A percentile compares a stretch with the other conserved stretches of the same genome.
phyloP scores from a whole-genome alignment of 140 eudicot species.

The Oenanthe javanica region DNA sequence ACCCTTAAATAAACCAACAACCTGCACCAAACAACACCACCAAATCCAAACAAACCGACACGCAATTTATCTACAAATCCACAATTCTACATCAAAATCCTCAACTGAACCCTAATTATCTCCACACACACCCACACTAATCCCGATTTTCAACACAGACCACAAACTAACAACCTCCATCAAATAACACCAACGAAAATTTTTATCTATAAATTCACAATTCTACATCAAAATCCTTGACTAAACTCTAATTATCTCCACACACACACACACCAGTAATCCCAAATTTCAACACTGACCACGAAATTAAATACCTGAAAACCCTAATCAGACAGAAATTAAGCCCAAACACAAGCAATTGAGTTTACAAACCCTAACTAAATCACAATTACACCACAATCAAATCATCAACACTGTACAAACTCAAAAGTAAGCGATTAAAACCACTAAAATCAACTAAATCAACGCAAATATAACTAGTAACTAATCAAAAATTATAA shows the following conservation, averaged over 20 bases:
- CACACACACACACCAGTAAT: constrained; percentile 12
- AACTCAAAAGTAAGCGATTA: background rate
- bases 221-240: background rate
- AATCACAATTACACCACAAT: background rate
- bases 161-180: background rate
- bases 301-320: background rate
- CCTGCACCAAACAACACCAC: background rate
- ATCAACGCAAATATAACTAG: background rate
- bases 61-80: constrained; percentile 1
- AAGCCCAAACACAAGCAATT: constrained; percentile 16
- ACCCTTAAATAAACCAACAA: background rate
- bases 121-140: background rate
- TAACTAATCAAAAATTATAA: background rate
- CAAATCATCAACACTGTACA: background rate
- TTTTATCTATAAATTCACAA: background rate
- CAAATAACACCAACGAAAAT: background rate
- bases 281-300: background rate
- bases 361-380: background rate
- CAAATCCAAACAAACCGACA: background rate
- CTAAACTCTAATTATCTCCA: constrained; percentile 13
- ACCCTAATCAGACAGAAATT: constrained; percentile 18
- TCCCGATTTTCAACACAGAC: background rate
- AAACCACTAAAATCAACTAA: constrained; percentile 6
- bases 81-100: background rate
- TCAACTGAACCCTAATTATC: constrained; percentile 9